phyloP scores from a whole-genome alignment of 768 basidiomycete genomes.

The Mycena maculata region DNA sequence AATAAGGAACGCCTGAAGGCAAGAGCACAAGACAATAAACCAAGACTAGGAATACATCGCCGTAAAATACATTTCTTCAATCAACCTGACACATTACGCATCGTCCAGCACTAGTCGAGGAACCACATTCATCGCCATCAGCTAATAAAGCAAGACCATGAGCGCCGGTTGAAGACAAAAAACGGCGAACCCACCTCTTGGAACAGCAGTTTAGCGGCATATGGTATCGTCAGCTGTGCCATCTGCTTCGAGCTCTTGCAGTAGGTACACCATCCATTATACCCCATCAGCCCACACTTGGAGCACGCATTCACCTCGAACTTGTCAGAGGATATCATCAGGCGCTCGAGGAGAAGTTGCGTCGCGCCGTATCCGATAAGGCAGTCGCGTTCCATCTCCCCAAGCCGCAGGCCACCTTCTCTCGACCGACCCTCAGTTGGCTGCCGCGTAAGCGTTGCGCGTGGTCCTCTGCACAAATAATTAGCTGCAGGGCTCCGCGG shows the following conservation, averaged over 20 bases:
- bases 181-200: slow-evolving; percentile 70
- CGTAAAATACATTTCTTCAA: no score
- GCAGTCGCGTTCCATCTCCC: slow-evolving; percentile 99
- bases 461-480: slow-evolving; percentile 76
- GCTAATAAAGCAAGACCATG: slow-evolving; percentile 51
- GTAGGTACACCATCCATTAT: slow-evolving; percentile 96
- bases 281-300: slow-evolving; percentile 94
- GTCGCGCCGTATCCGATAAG: slow-evolving; percentile 99
- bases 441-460: slow-evolving; percentile 95
- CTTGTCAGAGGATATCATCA: slow-evolving; percentile 99
- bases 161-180: slow-evolving; percentile 8
- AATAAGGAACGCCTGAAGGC: no score
- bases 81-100: slow-evolving; percentile 51
- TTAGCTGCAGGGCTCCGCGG: slow-evolving; percentile 17
- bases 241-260: slow-evolving; percentile 98
- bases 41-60: no score
- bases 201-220: slow-evolving; percentile 93
- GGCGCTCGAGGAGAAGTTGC: slow-evolving; percentile 92
- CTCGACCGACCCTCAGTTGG: slow-evolving; percentile 98
- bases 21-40: background rate
- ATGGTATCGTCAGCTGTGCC: slow-evolving; percentile 95
- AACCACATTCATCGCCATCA: slow-evolving; percentile 98
- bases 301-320: slow-evolving; percentile 98
- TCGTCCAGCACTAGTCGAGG: slow-evolving; percentile 91
- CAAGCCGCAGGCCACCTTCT: slow-evolving; percentile 95